Percentiles rank a stretch among this genome's conserved stretches.
Evolutionary conservation across 352 stramenopile species (phyloP).

Genomic region (Globisporangium paroecandrum): DNA sequence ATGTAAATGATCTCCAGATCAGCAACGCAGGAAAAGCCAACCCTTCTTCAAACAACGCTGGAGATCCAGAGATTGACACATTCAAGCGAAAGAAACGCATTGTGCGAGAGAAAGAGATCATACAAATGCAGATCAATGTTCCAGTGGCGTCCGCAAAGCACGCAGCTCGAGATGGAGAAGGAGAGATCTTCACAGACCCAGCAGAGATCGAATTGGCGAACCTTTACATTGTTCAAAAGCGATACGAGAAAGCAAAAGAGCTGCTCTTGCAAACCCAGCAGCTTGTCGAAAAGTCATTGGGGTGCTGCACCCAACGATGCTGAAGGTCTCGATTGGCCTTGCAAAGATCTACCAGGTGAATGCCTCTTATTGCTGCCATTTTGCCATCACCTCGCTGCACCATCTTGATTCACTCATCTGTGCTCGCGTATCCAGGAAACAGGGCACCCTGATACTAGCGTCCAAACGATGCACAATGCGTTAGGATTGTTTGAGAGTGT

Average conservation of each 20-base stretch:
- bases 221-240: slow-evolving; percentile 60
- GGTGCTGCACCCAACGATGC: slow-evolving; percentile 48
- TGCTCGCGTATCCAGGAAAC: slow-evolving; percentile 26
- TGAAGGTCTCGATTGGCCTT: slow-evolving; percentile 50
- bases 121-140: slow-evolving; percentile 52
- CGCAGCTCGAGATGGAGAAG: slow-evolving; percentile 33
- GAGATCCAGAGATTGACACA: slow-evolving; percentile 45
- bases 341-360: slow-evolving; percentile 31
- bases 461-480: slow-evolving; percentile 24
- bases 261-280: slow-evolving; percentile 30
- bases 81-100: slow-evolving; percentile 40
- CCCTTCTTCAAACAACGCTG: background rate
- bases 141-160: slow-evolving; percentile 45
- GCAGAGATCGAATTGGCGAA: slow-evolving; percentile 48
- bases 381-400: background rate
- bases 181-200: slow-evolving; percentile 38
- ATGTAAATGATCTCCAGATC: background rate
- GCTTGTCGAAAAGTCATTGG: slow-evolving; percentile 33
- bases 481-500: slow-evolving; percentile 36
- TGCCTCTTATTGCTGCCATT: background rate
- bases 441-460: slow-evolving; percentile 18
- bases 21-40: background rate
- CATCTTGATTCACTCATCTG: background rate
- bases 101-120: slow-evolving; percentile 50
- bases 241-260: slow-evolving; percentile 40